Evolutionary conservation across 148 eudicot species (phyloP).

Genomic region (Gaultheria prostrata): DNA sequence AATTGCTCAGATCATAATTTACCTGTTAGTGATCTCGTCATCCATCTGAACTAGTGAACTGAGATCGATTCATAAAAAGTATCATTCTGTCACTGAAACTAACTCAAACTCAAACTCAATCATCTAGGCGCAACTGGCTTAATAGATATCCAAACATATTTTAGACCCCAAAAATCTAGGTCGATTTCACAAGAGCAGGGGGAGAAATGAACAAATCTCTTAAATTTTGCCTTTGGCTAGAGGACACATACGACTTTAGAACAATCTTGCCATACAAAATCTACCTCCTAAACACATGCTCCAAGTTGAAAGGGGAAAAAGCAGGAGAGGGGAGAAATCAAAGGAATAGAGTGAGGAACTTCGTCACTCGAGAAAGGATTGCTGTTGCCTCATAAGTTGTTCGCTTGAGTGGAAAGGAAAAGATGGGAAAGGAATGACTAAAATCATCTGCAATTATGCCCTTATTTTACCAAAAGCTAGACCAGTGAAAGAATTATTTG

Average conservation of each 20-base stretch:
- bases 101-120: background rate
- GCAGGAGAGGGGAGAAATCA: background rate
- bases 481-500: background rate
- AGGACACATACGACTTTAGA: background rate
- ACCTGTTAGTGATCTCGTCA: background rate
- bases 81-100: background rate
- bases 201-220: background rate
- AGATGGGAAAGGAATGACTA: background rate
- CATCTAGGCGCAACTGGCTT: background rate
- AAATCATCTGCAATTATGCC: background rate
- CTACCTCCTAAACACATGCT: background rate
- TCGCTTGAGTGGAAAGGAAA: background rate
- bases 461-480: slow-evolving; percentile 1
- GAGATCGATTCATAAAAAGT: background rate
- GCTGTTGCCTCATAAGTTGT: background rate
- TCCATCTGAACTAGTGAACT: background rate
- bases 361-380: background rate
- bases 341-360: background rate
- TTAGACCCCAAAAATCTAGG: background rate
- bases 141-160: background rate
- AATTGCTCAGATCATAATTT: background rate
- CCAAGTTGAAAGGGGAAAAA: background rate
- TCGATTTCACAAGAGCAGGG: background rate
- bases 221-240: background rate
- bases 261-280: background rate